Base-by-base conservation (phyloP, 768 basidiomycete genomes). In the Boletus edulis region DNA sequence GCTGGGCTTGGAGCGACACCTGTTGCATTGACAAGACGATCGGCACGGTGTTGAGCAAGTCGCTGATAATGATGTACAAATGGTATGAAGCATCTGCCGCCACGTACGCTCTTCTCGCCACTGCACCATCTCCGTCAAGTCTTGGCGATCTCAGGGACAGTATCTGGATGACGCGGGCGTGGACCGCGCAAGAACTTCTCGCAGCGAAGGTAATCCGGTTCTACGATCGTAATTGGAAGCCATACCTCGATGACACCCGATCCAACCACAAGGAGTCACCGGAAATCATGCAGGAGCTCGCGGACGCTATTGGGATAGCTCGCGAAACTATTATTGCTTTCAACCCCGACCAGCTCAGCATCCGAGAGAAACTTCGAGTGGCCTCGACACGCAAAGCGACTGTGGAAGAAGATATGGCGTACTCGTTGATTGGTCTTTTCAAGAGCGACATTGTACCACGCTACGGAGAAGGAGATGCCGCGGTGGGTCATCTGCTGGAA, bases 121-220 rank as follows among this genome's bases (percentile, higher is more conserved):
- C 14, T 13, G 32, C 27, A 5, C 8, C 3, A 3, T 20, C 31
- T n/a, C 46, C 40, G 7, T 56, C 46, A 14, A 12, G 1, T 13
- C 31, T 34, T 11, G 40, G 34, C 17, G 45, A 27, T 32, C 58
- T 61, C 13, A 24, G 5, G 7, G 10, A 4, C 5, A 56, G 47
- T 32, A 1, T 35, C 3, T 61, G 60, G 60, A 60, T 61, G 60
- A 53, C 37, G 2, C 58, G 58, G 13, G 59, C 51, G 6, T 61
- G 60, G 60, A 57, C 60, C 0, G 31, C 47, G 4, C 62, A 54
- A 35, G 61, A 62, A 20, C 46, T 62, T 38, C 61, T 62, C 13
- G 54, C 44, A 14, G 44, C 58, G 0, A 56, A 50, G 20, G 32
- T 53, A n/a, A 24, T 60, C 40, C 27, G 54, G 15, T 61, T 61